phyloP scores from a whole-genome alignment of 148 eudicot species.

The Fagopyrum homotropicum region DNA sequence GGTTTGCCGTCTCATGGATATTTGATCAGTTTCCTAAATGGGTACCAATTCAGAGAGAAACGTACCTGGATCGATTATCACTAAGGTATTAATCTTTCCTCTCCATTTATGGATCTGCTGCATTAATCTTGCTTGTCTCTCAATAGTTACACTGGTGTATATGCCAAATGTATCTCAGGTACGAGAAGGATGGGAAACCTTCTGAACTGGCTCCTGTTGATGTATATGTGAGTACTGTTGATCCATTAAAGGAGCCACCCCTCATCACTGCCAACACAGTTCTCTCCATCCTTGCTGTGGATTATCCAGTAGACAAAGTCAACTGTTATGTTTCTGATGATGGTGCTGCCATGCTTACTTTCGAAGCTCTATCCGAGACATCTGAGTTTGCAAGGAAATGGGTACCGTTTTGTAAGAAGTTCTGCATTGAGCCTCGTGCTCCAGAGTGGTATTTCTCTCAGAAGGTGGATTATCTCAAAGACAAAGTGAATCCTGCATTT shows the following conservation, averaged over 20 bases:
- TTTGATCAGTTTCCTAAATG: constrained; percentile 95
- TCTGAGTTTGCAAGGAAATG: constrained; percentile 98
- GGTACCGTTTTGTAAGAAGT: constrained; percentile 96
- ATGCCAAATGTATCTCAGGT: constrained; percentile 30
- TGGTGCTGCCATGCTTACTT: constrained; percentile 99
- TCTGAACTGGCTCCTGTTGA: constrained; percentile 84
- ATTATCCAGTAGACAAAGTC: constrained; percentile 92
- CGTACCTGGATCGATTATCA: constrained; percentile 87
- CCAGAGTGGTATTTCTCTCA: constrained; percentile 94
- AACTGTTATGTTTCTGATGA: constrained; percentile 87
- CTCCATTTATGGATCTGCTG: neutral
- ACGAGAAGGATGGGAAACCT: constrained; percentile 94
- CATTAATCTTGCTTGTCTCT: neutral
- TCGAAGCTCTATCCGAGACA: constrained; percentile 95
- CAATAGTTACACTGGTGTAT: neutral
- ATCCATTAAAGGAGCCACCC: constrained; percentile 93
- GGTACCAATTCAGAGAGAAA: constrained; percentile 85
- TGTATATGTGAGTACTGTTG: constrained; percentile 86
- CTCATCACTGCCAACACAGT: constrained; percentile 94
- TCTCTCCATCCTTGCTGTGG: constrained; percentile 88
- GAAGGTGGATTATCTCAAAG: constrained; percentile 82
- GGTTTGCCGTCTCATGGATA: constrained; percentile 96
- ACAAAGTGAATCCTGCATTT: constrained; percentile 85
- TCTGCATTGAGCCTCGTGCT: constrained; percentile 83
- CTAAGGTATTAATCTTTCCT: constrained; percentile 43